Conservation (phyloP, 768 basidiomycete species). For the Chalciporus pseudorubinellus region DNA sequence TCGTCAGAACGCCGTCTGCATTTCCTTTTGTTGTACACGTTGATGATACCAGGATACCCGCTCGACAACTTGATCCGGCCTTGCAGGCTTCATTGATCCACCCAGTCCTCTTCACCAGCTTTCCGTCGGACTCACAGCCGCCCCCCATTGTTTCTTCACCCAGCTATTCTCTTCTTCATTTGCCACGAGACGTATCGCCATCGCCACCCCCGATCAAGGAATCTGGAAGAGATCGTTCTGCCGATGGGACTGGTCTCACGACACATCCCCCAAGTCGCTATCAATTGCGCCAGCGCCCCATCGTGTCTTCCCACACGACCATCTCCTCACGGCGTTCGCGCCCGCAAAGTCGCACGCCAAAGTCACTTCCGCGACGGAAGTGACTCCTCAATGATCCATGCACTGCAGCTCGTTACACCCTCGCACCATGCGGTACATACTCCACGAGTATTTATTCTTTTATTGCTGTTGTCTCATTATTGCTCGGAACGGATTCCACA, state of each 20-base stretch:
- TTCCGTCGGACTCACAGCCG: constrained; percentile 31
- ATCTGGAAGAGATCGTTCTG: constrained; percentile 4
- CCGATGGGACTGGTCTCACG: constrained; percentile 2
- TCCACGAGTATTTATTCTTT: constrained; percentile 29
- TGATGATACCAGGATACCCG: constrained; percentile 32
- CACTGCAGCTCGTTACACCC: not conserved
- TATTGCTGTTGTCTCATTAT: constrained; percentile 36
- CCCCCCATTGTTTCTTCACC: constrained; percentile 8
- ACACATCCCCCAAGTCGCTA: constrained; percentile 23
- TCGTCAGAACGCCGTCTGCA: constrained; percentile 47
- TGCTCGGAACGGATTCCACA: constrained; percentile 8
- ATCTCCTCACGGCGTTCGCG: constrained; percentile 19
- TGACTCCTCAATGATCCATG: not conserved
- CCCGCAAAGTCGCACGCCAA: constrained; percentile 10
- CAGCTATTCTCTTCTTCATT: constrained; percentile 1
- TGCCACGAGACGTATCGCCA: constrained; percentile 8
- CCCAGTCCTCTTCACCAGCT: constrained; percentile 37
- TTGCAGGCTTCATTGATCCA: constrained; percentile 30
- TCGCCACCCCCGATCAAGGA: constrained; percentile 9
- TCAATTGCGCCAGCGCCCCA: constrained; percentile 30
- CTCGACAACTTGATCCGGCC: constrained; percentile 37
- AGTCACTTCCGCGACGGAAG: constrained; percentile 13
- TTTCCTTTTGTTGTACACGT: constrained; percentile 30
- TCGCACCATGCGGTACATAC: not conserved
- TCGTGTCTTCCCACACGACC: constrained; percentile 11